Base-by-base conservation (phyloP, 1,284 basidiomycete species). In the Rhodotorula sp. region DNA sequence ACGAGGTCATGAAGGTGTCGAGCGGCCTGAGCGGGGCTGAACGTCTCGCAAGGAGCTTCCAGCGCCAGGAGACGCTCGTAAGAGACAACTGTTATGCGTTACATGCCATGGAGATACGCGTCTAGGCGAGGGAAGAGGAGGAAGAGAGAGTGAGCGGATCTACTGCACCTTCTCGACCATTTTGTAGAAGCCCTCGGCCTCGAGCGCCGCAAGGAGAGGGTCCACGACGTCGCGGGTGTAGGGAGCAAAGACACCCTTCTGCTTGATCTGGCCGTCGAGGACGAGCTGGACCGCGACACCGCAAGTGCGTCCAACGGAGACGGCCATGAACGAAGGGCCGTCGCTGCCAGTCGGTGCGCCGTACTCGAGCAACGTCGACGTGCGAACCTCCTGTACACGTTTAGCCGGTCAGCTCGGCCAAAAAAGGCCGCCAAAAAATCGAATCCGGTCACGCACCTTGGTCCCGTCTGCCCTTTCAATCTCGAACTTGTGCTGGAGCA, bases 401-500 rank as follows among this genome's bases (percentile, higher is more conserved):
- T 17, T 7, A 30, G 1, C 22, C 20, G 29, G 11, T 10, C 10
- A 19, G 19, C 32, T 2, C 49, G 34, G 51, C 51, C 30, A 51
- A 8, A 27, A 13, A 30, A 24, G 20, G 34, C 66, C 75, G 8
- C 5, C 1, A n/a, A 27, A 5, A 53, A 49, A 52, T 46, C 53
- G 22, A 67, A 19, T 6, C n/a, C 47, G 47, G 47, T 52, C 56
- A 78, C 85, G 68, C 68, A 89, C 90, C 80, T 85, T 83, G 59
- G 83, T 86, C 62, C 94, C 93, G 79, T 95, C 91, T 49, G 85
- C 84, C 86, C 90, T 90, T 79, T 92, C 87, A 57, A 96, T 88
- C 77, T 91, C 83, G 79, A 97, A 96, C 83, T 94, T 95, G 86
- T 99, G 95, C 83, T 98, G 94, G 63, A 99, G 87, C 87, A 97